Base-by-base conservation (phyloP, 768 basidiomycete genomes). In the Lentinus brumalis region DNA sequence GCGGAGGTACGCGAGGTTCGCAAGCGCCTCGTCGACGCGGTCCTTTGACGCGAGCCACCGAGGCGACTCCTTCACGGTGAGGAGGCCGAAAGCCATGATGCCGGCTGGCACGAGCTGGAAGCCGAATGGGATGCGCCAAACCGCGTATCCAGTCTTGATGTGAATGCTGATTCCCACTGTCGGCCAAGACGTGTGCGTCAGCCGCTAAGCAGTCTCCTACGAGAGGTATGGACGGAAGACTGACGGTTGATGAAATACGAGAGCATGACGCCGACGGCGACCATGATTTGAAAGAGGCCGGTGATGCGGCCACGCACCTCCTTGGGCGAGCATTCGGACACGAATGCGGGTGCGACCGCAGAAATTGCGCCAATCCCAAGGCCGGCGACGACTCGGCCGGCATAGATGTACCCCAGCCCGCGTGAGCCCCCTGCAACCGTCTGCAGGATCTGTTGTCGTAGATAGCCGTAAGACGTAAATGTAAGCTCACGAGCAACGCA, bases 321-420 rank as follows among this genome's bases (percentile, higher is more conserved):
- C 71, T 94, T 95, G 4, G 94, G 94, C 2, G 87, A 82, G 72
- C 92, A 93, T 72, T 96, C 94, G 8, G 90, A 88, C 26, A 94
- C 92, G 69, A 85, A 96, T 0, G 91, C 87, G 7, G 93, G 94
- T 1, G 92, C 86, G 3, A 94, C 88, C 14, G 87, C 85, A 16
- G 84, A 91, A 64, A 94, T 92, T 5, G 81, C 88, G 65, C 94
- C 94, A 52, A 94, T 87, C 38, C 92, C 94, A 31, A 92, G 47
- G 55, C 93, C 92, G 18, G 88, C 84, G 52, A 94, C 77, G 44
- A 92, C 88, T 57, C 93, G 88, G 32, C 94, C 94, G 12, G 81
- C 83, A 69, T 94, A 94, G 61, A 94, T 92, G 69, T 87, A 83
- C 26, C 77, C 77, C 8, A 93, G 74, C 4, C 88, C 88, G 16